Conservation (phyloP, 208 protist species). For the Acanthamoeba rhysodes region DNA sequence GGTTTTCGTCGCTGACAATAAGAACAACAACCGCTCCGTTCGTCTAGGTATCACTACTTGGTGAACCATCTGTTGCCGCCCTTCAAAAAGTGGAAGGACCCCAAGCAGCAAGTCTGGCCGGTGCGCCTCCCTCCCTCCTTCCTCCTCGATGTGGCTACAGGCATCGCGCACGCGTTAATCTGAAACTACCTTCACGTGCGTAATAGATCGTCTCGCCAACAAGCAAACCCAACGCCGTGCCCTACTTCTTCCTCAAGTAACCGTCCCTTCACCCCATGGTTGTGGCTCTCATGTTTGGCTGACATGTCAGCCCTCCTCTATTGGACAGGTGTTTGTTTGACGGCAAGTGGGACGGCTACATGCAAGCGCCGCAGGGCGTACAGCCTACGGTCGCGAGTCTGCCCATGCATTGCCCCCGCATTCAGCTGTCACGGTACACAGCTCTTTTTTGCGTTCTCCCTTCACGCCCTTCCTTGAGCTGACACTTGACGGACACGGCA, state of each 20-base stretch:
- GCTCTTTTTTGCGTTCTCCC: no score
- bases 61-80: conserved; percentile 50
- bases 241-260: conserved; percentile 54
- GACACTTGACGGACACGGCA: not conserved
- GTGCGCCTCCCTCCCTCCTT: not conserved
- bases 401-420: conserved; percentile 18
- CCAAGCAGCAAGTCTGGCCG: not conserved
- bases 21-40: no score
- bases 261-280: not conserved
- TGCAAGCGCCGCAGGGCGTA: conserved; percentile 15
- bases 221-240: conserved; percentile 33
- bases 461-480: not conserved
- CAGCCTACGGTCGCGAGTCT: not conserved
- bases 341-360: conserved; percentile 53
- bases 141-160: not conserved
- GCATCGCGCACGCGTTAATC: no score
- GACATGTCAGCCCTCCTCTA: not conserved
- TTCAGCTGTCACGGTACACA: conserved; percentile 21
- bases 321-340: not conserved
- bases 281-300: not conserved
- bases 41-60: conserved; percentile 37
- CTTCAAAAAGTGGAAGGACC: conserved; percentile 61
- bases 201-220: not conserved
- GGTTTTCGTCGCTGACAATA: not conserved
- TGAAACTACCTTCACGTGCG: not conserved